Base-by-base conservation (phyloP, 2,329 filamentous ascomycete species). In the Colletotrichum brevisporum region DNA sequence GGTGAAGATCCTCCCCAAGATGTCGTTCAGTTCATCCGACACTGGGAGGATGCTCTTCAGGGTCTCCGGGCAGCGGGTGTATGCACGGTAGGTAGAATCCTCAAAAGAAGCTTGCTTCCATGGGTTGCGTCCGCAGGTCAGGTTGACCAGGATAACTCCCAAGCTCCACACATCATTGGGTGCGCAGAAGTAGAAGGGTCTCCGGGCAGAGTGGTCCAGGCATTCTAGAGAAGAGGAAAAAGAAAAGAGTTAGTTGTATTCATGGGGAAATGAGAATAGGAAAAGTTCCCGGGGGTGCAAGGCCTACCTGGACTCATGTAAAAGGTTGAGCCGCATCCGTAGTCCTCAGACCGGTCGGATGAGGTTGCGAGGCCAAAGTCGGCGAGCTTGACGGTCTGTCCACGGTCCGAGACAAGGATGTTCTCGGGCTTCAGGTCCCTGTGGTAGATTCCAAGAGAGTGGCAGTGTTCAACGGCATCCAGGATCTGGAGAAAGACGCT, bases 341-440 rank as follows among this genome's bases (percentile, higher is more conserved):
- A 98, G 80, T 99, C 96, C 75, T 94, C 92, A 72, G 95, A 97
- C 74, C 91, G 86, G 73, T 90, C 87, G 73, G 95, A 93, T 67
- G 90, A 91, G 26, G 94, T 98, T 69, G 96, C 96, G 63, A 99
- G 89, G 78, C 96, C 96, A 86, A 99, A 99, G 82, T 99, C 96
- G 73, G 95, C 96, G 73, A 99, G 89, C 84, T 98, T 97, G 78
- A 97, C 94, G 43, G 94, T 96, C 83, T 92, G 90, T 73, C 95
- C 95, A 72, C 91, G 86, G 83, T 97, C 92, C 75, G 93, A 92
- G 66, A 99, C 95, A 78, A 99, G 85, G 74, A 99, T 94, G 82
- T 99, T 99, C 85, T 99, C 96, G 69, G 96, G 96, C 87, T 99
- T 99, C 71, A 99, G 86, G 81, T 99, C 96, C 82, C 96, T 89